A percentile compares a stretch with the other conserved stretches of the same genome.
These are phyloP conservation scores for Lichtheimia ornata DNA, from an alignment of 371 early-diverging fungal genomes.

Conservation along the genomic window DNA sequence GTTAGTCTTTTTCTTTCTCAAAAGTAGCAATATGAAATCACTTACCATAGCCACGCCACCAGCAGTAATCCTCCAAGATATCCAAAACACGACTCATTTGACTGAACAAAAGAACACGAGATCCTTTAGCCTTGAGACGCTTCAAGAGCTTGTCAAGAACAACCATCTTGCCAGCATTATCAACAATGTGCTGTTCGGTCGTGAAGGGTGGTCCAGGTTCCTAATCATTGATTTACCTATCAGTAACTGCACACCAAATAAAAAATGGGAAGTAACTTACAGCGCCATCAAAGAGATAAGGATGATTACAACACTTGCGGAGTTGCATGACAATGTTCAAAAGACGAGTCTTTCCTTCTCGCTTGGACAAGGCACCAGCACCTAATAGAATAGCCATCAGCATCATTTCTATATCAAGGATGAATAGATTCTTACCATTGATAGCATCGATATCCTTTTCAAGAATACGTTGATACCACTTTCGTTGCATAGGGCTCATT, in stretches of 20 bases:
- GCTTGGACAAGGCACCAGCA: conserved; percentile 55
- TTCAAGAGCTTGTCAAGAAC: conserved; percentile 91
- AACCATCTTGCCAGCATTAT: conserved; percentile 93
- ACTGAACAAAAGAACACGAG: conserved; percentile 96
- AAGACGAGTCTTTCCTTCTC: conserved; percentile 85
- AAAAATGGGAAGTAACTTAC: conserved; percentile 31
- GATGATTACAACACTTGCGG: conserved; percentile 99
- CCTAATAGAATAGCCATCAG: conserved; percentile 7
- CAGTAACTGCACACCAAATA: not conserved
- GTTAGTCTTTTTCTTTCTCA: not conserved
- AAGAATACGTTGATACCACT: conserved; percentile 96
- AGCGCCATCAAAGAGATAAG: conserved; percentile 98
- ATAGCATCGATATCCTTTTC: conserved; percentile 98
- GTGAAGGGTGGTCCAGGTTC: conserved; percentile 92
- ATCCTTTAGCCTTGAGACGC: conserved; percentile 86
- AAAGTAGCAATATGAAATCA: not conserved
- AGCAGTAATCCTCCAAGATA: conserved; percentile 98
- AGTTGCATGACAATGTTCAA: conserved; percentile 99
- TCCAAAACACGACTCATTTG: conserved; percentile 99
- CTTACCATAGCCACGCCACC: conserved; percentile 82
- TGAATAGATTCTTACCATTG: conserved; percentile 63
- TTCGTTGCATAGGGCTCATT: conserved; percentile 94
- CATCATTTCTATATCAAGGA: not conserved
- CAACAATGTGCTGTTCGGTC: conserved; percentile 95
- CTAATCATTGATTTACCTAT: conserved; percentile 14